Conservation (phyloP, 805 yeast genomes). For the Metschnikowia dekortorum region DNA sequence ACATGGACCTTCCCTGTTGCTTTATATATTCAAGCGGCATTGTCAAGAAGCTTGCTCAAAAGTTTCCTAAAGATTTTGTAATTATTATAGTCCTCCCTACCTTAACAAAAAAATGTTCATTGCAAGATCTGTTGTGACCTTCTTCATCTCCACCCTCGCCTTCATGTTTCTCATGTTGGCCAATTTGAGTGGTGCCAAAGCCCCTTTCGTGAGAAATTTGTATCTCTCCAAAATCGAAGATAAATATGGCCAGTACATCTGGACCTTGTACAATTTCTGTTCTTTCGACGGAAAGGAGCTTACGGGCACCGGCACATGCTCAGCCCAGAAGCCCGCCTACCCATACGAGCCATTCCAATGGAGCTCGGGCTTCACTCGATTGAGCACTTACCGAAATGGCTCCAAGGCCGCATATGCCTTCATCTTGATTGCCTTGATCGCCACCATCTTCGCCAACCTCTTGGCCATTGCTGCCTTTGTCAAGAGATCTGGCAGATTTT, state of each 20-base stretch:
- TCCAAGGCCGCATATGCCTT: constrained; percentile 10
- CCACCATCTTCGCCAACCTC: constrained; percentile 4
- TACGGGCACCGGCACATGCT: constrained; percentile 9
- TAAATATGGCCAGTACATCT: constrained; percentile 7
- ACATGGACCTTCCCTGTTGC: neutral
- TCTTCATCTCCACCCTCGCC: constrained; percentile 12
- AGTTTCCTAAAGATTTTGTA: neutral
- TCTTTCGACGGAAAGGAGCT: constrained; percentile 8
- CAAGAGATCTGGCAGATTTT: constrained; percentile 4
- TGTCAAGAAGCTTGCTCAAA: neutral
- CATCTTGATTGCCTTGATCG: constrained; percentile 6
- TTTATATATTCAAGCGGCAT: neutral
- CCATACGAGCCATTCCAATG: constrained; percentile 12
- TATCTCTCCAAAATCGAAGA: constrained; percentile 10
- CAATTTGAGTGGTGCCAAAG: constrained; percentile 12
- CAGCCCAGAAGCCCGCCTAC: constrained; percentile 7
- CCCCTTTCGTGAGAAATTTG: constrained; percentile 11
- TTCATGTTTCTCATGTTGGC: constrained; percentile 12
- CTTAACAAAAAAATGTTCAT: constrained; percentile 1
- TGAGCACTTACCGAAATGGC: constrained; percentile 3
- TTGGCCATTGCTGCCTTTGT: constrained; percentile 4
- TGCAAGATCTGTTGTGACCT: constrained; percentile 9
- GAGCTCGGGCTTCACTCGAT: constrained; percentile 9
- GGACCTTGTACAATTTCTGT: constrained; percentile 12
- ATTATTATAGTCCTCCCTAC: neutral